Evolutionary conservation across 2,329 filamentous ascomycete species (phyloP).

Genomic region (Colletotrichum tropicicola): DNA sequence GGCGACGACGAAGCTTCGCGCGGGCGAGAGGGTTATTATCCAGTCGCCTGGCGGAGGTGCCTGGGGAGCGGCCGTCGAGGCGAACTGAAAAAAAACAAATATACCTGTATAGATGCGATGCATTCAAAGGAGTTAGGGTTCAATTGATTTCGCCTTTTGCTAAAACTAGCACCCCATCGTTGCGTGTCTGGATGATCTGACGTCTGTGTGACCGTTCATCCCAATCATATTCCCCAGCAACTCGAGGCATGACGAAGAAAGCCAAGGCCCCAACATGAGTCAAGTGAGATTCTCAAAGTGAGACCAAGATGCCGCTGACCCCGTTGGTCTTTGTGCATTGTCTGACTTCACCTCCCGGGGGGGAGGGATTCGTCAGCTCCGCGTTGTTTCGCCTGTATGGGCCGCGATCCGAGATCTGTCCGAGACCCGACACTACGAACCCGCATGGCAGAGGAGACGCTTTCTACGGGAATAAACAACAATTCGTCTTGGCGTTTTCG

Average conservation of each 20-base stretch:
- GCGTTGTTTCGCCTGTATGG: neutral
- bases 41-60: constrained; percentile 29
- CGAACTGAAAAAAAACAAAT: neutral
- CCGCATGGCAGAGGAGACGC: too few species aligned
- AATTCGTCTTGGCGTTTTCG: neutral
- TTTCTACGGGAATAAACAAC: neutral
- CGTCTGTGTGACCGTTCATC: too few species aligned
- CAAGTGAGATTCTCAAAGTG: neutral
- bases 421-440: too few species aligned
- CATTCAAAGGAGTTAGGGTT: neutral
- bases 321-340: neutral
- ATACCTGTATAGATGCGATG: neutral
- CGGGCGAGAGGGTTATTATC: constrained; percentile 29
- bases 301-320: neutral
- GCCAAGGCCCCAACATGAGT: neutral
- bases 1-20: constrained; percentile 28
- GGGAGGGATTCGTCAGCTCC: neutral
- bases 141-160: neutral
- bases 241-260: neutral
- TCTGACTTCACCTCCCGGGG: neutral
- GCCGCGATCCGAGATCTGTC: neutral
- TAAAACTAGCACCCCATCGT: too few species aligned
- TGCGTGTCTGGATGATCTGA: too few species aligned
- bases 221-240: neutral
- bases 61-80: constrained; percentile 15